Evolutionary conservation across 2,329 filamentous ascomycete genomes (phyloP).

Genomic region (Cladophialophora immunda): DNA sequence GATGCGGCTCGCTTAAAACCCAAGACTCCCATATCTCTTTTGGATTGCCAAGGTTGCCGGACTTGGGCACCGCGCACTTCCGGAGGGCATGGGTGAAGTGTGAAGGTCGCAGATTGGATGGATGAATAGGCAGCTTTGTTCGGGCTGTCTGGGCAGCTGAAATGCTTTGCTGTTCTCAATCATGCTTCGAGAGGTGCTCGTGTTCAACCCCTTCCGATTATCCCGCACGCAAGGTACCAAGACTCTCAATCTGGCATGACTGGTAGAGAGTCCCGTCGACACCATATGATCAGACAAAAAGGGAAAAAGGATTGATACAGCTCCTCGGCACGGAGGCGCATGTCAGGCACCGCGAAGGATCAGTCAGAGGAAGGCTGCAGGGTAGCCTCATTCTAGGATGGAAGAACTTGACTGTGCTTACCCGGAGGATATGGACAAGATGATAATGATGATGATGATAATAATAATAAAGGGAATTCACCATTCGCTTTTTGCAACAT

Average conservation of each 20-base stretch:
- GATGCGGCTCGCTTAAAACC: background rate
- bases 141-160: background rate
- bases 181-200: background rate
- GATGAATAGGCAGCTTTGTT: background rate
- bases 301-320: background rate
- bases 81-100: background rate
- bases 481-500: background rate
- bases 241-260: background rate
- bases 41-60: conserved; percentile 1
- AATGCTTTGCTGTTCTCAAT: background rate
- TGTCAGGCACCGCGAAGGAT: background rate
- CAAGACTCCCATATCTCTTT: background rate
- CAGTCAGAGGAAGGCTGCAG: background rate
- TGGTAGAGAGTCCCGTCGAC: background rate
- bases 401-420: background rate
- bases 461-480: no score
- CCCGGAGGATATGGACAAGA: background rate
- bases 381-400: background rate
- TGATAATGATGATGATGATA: background rate
- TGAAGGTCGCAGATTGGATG: background rate
- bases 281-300: background rate
- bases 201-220: background rate
- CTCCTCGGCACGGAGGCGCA: background rate
- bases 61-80: background rate
- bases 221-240: background rate